Conservation (phyloP, 768 basidiomycete genomes). For the Boletus coccyginus region DNA sequence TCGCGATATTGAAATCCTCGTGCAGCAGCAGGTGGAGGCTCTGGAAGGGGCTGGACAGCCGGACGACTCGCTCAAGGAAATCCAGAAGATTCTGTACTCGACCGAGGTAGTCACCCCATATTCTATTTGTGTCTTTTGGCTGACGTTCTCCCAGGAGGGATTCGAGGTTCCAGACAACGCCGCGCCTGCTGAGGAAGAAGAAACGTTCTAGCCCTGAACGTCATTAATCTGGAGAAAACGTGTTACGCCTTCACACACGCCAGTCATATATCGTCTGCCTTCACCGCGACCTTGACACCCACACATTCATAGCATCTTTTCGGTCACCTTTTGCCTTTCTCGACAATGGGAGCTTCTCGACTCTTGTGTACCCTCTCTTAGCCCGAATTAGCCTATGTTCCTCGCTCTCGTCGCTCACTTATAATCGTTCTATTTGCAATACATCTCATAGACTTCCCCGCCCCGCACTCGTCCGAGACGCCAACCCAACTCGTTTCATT, state of each 20-base stretch:
- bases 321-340: slow-evolving; percentile 9
- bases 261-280: slow-evolving; percentile 2
- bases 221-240: slow-evolving; percentile 5
- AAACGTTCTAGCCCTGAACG: slow-evolving; percentile 56
- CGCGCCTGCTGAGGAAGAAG: slow-evolving; percentile 68
- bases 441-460: slow-evolving; percentile 21
- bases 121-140: background rate
- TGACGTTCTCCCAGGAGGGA: slow-evolving; percentile 61
- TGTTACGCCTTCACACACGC: slow-evolving; percentile 8
- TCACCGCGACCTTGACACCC: slow-evolving; percentile 12
- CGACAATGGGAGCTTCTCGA: slow-evolving; percentile 2
- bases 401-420: slow-evolving; percentile 17
- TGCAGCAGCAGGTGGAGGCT: slow-evolving; percentile 72
- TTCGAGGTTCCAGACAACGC: slow-evolving; percentile 82
- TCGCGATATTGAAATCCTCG: slow-evolving; percentile 93
- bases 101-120: slow-evolving; percentile 70
- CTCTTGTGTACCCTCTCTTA: background rate
- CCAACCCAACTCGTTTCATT: slow-evolving; percentile 1
- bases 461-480: background rate
- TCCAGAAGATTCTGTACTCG: slow-evolving; percentile 91
- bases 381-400: slow-evolving; percentile 21
- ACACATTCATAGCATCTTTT: slow-evolving; percentile 17
- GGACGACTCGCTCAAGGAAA: slow-evolving; percentile 63
- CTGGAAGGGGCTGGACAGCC: slow-evolving; percentile 56
- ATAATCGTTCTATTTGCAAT: slow-evolving; percentile 29